A percentile compares a stretch with the other conserved stretches of the same genome.
Conservation (phyloP, 768 basidiomycete species). For the Panellus pusillus region DNA sequence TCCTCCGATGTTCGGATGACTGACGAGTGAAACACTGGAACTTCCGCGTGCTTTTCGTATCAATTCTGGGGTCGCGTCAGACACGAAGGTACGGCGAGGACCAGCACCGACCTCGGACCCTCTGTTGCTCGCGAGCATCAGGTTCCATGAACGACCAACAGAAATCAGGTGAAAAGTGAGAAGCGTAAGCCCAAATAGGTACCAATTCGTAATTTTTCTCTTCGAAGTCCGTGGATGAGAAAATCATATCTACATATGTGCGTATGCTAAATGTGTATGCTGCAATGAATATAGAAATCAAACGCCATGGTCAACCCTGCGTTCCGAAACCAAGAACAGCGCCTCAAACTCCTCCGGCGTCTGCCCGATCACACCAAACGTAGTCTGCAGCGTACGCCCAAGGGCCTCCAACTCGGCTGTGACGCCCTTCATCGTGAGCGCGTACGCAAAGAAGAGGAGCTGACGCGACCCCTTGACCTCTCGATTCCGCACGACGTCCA, state of each 20-base stretch:
- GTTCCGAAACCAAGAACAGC: slow-evolving; percentile 50
- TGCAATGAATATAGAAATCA: slow-evolving; percentile 11
- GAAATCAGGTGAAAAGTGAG: background rate
- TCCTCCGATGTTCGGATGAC: slow-evolving; percentile 12
- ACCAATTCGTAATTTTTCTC: too few species aligned
- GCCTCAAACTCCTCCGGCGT: slow-evolving; percentile 79
- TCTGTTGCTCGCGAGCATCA: slow-evolving; percentile 33
- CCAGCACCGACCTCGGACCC: slow-evolving; percentile 31
- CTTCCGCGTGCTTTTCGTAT: slow-evolving; percentile 46
- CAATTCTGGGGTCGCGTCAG: slow-evolving; percentile 27
- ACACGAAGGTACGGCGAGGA: background rate
- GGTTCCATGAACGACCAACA: slow-evolving; percentile 6
- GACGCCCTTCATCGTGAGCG: slow-evolving; percentile 91
- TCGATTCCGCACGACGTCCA: slow-evolving; percentile 87
- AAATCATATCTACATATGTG: background rate
- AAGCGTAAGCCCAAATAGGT: background rate
- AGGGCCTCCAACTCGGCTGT: slow-evolving; percentile 85
- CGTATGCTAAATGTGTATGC: background rate
- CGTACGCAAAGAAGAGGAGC: slow-evolving; percentile 92
- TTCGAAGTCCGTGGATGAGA: too few species aligned
- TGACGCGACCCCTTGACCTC: slow-evolving; percentile 81
- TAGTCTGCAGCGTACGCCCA: slow-evolving; percentile 78
- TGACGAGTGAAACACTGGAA: slow-evolving; percentile 41
- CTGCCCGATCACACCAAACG: slow-evolving; percentile 92
- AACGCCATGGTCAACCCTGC: slow-evolving; percentile 25